Evolutionary conservation across 345 rosid genomes (phyloP).

Genomic region (Limnanthes douglasii): DNA sequence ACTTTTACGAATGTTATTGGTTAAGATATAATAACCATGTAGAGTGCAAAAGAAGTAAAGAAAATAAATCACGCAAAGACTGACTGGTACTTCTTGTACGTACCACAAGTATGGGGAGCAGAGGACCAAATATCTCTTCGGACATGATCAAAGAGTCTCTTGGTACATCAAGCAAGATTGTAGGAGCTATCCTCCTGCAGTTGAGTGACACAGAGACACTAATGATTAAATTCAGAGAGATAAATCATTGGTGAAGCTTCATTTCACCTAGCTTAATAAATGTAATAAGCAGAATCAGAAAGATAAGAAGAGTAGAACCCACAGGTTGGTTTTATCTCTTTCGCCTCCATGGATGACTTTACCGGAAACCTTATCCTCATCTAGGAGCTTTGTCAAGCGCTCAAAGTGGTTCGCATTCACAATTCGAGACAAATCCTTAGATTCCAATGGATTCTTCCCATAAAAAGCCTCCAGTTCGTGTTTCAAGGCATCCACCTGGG

Average conservation of each 20-base stretch:
- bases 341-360: conserved; percentile 77
- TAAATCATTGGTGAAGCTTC: too few relatives aligned
- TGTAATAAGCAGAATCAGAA: not conserved
- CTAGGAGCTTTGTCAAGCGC: conserved; percentile 62
- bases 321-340: conserved; percentile 54
- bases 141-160: conserved; percentile 61
- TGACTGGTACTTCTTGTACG: conserved; percentile 2
- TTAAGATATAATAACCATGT: not conserved
- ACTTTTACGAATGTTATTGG: not conserved
- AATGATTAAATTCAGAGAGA: not conserved
- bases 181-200: conserved; percentile 67
- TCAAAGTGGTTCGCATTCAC: conserved; percentile 70
- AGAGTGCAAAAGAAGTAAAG: not conserved
- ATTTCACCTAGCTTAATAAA: not conserved
- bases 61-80: not conserved
- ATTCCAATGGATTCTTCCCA: conserved; percentile 65
- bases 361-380: conserved; percentile 69
- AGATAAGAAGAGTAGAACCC: conserved; percentile 17
- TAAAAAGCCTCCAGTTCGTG: conserved; percentile 49
- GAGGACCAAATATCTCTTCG: conserved; percentile 93
- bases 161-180: conserved; percentile 82
- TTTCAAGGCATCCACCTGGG: conserved; percentile 52
- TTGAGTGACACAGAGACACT: conserved; percentile 4
- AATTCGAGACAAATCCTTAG: conserved; percentile 72
- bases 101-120: conserved; percentile 79